Conservation (phyloP, 805 yeast species). For the Middelhovenomyces tepae region DNA sequence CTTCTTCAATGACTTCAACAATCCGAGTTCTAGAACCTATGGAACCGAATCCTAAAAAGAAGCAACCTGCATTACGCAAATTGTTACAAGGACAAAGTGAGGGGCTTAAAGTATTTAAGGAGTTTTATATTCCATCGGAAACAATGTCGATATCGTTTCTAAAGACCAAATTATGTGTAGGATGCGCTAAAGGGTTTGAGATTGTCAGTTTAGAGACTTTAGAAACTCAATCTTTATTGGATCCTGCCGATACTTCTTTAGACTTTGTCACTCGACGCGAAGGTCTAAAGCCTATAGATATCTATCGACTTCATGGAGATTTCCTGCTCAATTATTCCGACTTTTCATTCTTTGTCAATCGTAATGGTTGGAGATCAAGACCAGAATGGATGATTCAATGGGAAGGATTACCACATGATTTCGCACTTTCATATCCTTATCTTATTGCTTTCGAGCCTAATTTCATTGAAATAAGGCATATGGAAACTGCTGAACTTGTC, state of each 20-base stretch:
- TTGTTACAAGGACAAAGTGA: conserved; percentile 40
- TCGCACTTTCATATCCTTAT: conserved; percentile 92
- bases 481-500: conserved; percentile 76
- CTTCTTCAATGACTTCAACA: conserved; percentile 63
- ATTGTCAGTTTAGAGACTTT: conserved; percentile 79
- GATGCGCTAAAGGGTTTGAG: conserved; percentile 95
- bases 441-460: conserved; percentile 81
- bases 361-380: conserved; percentile 93
- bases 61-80: conserved; percentile 32
- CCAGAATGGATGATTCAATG: conserved; percentile 91
- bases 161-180: conserved; percentile 83
- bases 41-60: conserved; percentile 44
- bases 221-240: conserved; percentile 79
- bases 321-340: conserved; percentile 85
- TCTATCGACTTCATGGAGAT: conserved; percentile 82
- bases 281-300: conserved; percentile 79
- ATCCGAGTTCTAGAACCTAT: conserved; percentile 84
- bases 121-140: conserved; percentile 76
- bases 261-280: conserved; percentile 86
- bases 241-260: conserved; percentile 96
- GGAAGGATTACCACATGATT: conserved; percentile 93
- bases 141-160: conserved; percentile 87
- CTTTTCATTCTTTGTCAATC: conserved; percentile 88
- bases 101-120: conserved; percentile 63
- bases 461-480: conserved; percentile 87